Evolutionary conservation across 306 rosid genomes (phyloP).

Genomic region (Psophocarpus tetragonolobus): DNA sequence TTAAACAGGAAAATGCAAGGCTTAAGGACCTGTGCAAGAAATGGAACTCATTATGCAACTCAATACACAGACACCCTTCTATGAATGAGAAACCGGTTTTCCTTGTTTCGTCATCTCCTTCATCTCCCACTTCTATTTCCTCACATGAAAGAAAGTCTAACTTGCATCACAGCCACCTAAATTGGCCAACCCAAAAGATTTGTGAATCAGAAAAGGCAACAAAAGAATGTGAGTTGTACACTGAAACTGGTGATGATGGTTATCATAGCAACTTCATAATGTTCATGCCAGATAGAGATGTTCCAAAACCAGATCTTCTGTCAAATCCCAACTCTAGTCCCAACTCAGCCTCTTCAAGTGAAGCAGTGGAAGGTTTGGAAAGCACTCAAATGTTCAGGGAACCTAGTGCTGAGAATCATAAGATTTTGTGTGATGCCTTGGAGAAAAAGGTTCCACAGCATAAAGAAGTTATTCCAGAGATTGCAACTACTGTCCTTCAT

Average conservation of each 20-base stretch:
- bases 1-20: slow-evolving; percentile 52
- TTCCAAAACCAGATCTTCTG: slow-evolving; percentile 74
- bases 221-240: slow-evolving; percentile 64
- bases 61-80: slow-evolving; percentile 47
- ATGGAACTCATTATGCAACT: slow-evolving; percentile 71
- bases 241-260: slow-evolving; percentile 41
- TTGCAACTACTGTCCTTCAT: slow-evolving; percentile 57
- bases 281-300: slow-evolving; percentile 50
- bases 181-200: slow-evolving; percentile 44
- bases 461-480: slow-evolving; percentile 52
- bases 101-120: slow-evolving; percentile 41
- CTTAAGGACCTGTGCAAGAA: slow-evolving; percentile 61
- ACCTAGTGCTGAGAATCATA: slow-evolving; percentile 55
- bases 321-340: slow-evolving; percentile 93
- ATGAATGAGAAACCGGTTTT: slow-evolving; percentile 47
- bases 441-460: slow-evolving; percentile 60
- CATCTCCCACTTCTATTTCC: slow-evolving; percentile 52
- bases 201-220: slow-evolving; percentile 52
- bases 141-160: slow-evolving; percentile 35
- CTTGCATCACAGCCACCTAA: slow-evolving; percentile 41
- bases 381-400: slow-evolving; percentile 61
- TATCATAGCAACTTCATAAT: slow-evolving; percentile 51
- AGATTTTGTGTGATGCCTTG: slow-evolving; percentile 62
- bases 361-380: slow-evolving; percentile 62
- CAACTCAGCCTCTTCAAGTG: slow-evolving; percentile 90